phyloP scores from a whole-genome alignment of 106 monocot species.

The Apostasia ramifera region DNA sequence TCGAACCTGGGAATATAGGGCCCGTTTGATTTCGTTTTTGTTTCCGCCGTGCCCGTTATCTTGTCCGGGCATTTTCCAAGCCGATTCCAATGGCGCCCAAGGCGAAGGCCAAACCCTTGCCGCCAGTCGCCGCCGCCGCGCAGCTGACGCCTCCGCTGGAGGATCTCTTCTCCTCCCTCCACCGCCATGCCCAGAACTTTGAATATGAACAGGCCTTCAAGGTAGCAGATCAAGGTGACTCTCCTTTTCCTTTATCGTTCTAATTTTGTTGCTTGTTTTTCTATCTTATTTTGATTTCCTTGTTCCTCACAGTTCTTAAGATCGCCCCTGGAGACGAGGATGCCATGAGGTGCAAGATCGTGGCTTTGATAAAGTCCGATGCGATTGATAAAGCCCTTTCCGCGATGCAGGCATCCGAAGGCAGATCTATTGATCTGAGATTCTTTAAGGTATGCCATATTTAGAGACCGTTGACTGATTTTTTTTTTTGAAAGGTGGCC shows the following conservation, averaged over 20 bases:
- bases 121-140: conserved; percentile 7
- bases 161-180: conserved; percentile 68
- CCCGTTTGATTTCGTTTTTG: no score
- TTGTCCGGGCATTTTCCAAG: background rate
- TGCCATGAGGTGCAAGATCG: conserved; percentile 74
- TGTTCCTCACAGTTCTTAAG: conserved; percentile 35
- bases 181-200: conserved; percentile 45
- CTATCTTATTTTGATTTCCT: background rate
- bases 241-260: background rate
- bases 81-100: conserved; percentile 38
- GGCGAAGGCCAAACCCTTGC: conserved; percentile 25
- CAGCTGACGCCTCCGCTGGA: conserved; percentile 30
- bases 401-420: conserved; percentile 25
- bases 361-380: conserved; percentile 74
- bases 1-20: no score
- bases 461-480: conserved; percentile 10
- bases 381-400: conserved; percentile 55
- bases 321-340: conserved; percentile 79
- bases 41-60: background rate
- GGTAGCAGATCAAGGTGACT: conserved; percentile 78
- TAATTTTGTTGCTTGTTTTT: background rate
- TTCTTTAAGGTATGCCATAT: conserved; percentile 50
- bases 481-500: background rate
- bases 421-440: conserved; percentile 32
- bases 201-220: conserved; percentile 52